Evolutionary conservation across 2,329 filamentous ascomycete species (phyloP), one percentile per base, ranked within the genome.

Genomic region (Ceratocystis lukuohia): DNA sequence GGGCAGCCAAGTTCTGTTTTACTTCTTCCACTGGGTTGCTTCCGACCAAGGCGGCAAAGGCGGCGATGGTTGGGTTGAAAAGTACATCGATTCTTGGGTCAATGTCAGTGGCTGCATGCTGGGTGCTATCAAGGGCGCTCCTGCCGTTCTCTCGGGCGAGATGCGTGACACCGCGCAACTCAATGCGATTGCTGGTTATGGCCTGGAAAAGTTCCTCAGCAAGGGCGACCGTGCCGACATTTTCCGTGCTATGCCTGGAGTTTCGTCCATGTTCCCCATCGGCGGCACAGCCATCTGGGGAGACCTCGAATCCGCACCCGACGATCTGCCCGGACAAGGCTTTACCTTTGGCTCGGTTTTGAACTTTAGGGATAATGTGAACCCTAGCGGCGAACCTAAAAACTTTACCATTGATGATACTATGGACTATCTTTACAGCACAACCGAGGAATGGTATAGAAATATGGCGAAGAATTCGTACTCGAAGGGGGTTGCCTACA

Each of bases 61-160:
- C 1, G 93, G 94, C 1, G 81, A 87, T 46, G 82, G 85, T 65
- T 99, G 94, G 94, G 93, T 99, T 0, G 92, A 99, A 68, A 83
- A 82, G 20, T 83, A 96, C 73, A 80, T 99, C 64, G 94, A 95
- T 70, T 88, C 90, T 2, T 99, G 95, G 92, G 95, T 99, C 78
- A 99, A 99, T 74, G 91, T 99, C 72, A 94, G 89, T 70, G 94
- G 94, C 5, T 99, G 93, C 76, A 96, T 99, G 93, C 85, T 99
- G 5, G 94, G 94, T 15, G 91, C 94, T 1, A 80, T 91, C 67
- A 99, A 99, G 77, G 93, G 89, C 67, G 78, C 97, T 45, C 89
- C 94, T 0, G 93, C 94, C 0, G 84, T 97, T 0, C 80, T 99
- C 1, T 96, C 92, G 0, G 94, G 94, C 37, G 94, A 99, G 76